These are phyloP conservation scores for Athelia sp. DNA, from an alignment of 1,284 basidiomycete species.

Conservation along the genomic window DNA sequence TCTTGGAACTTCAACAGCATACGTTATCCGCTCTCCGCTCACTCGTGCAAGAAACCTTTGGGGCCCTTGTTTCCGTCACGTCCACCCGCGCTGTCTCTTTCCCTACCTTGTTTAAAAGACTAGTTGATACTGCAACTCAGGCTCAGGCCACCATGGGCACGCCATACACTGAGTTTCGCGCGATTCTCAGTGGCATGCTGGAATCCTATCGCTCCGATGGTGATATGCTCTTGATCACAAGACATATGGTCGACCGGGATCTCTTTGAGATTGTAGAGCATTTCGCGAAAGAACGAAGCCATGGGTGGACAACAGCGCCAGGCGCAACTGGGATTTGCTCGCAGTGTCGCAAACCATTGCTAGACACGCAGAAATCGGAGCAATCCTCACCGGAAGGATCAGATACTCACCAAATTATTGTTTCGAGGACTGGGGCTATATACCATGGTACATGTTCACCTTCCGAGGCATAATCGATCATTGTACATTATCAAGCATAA, in stretches of 20 bases:
- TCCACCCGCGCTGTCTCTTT: constrained; percentile 85
- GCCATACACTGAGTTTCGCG: constrained; percentile 90
- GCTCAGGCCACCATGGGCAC: constrained; percentile 44
- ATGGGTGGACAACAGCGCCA: constrained; percentile 45
- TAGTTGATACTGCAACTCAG: constrained; percentile 67
- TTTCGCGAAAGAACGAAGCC: constrained; percentile 40
- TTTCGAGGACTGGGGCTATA: constrained; percentile 57
- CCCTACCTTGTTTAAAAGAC: constrained; percentile 85
- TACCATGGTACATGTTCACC: constrained; percentile 52
- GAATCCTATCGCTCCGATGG: constrained; percentile 90
- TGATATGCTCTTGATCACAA: constrained; percentile 87
- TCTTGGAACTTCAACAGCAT: constrained; percentile 18
- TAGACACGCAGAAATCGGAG: constrained; percentile 9
- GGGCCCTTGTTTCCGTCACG: constrained; percentile 78
- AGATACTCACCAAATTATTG: constrained; percentile 33
- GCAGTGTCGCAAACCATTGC: constrained; percentile 39
- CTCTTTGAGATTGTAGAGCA: constrained; percentile 71
- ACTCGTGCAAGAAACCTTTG: constrained; percentile 84
- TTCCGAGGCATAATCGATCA: constrained; percentile 22
- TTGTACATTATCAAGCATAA: constrained; percentile 20
- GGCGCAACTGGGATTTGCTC: constrained; percentile 33
- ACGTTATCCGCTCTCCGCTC: constrained; percentile 56
- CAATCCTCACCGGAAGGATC: constrained; percentile 8
- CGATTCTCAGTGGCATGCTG: constrained; percentile 90
- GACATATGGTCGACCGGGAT: constrained; percentile 80